Base-by-base conservation (phyloP, 2,329 filamentous ascomycete genomes). In the Aspergillus tubingensis region DNA sequence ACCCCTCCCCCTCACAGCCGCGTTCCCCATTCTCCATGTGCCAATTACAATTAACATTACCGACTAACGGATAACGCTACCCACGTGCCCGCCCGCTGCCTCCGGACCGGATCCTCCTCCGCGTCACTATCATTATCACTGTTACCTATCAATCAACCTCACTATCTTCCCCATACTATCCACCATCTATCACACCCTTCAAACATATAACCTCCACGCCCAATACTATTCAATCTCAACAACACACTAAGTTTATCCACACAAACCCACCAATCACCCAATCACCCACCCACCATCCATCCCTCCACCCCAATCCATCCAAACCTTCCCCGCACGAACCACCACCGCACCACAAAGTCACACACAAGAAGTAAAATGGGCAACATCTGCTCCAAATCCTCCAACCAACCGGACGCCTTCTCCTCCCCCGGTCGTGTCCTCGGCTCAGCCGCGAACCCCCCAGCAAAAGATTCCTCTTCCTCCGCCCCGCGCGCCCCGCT, bases 371-470 rank as follows among this genome's bases (percentile, higher is more conserved):
- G 30, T 43, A 59, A 59, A 39, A 96, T 97, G 93, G 93, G 93
- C 61, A 94, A 92, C 75, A 84, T 92, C 78, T 96, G 91, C 81
- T 91, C 91, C 74, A 92, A 91, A 76, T 83, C 82, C 60, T 80
- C 86, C 32, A 79, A 85, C 64, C 70, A 80, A 65, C 68, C 80
- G 47, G 87, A 90, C 68, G 82, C 86, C 75, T 95, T 92, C 80
- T 79, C 86, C 55, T 85, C 86, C 57, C 88, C 90, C 52, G 92
- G 91, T 61, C 89, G 91, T 57, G 85, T 87, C 39, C 82, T 96
- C 57, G 89, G 86, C 66, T 82, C 87, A 39, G 80, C 82, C 13
- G 13, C 36, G 19, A 21, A 55, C 39, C 13, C 19, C 11, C 19
- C 17, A 44, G 41, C 32, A 36, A 13, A 44, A 11, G 41, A 44